Conservation (phyloP, 2,329 filamentous ascomycete species). For the Mollisia scopiformis region DNA sequence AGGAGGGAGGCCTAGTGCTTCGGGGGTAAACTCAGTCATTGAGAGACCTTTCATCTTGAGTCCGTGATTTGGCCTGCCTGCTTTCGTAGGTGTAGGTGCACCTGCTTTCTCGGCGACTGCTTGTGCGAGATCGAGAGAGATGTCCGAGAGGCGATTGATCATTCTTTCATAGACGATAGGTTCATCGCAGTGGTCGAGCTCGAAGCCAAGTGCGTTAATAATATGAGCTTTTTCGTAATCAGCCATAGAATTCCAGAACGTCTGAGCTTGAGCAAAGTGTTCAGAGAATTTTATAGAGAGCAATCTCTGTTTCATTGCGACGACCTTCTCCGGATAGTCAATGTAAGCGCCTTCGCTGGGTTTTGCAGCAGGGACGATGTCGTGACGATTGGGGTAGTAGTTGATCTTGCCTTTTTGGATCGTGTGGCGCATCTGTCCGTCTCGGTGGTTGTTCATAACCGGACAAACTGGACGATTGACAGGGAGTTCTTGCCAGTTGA, state of each 20-base stretch:
- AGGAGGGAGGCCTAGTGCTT: constrained; percentile 47
- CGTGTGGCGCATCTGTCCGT: constrained; percentile 72
- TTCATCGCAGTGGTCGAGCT: constrained; percentile 83
- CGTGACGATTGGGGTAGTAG: constrained; percentile 78
- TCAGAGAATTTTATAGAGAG: constrained; percentile 77
- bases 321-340: constrained; percentile 67
- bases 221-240: constrained; percentile 68
- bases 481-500: constrained; percentile 77
- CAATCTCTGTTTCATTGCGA: constrained; percentile 71
- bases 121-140: constrained; percentile 71
- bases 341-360: constrained; percentile 67
- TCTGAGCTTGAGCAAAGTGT: constrained; percentile 76
- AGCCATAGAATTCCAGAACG: constrained; percentile 81
- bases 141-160: constrained; percentile 68
- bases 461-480: constrained; percentile 78
- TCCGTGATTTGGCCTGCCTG: constrained; percentile 62
- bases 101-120: constrained; percentile 72
- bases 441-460: constrained; percentile 76
- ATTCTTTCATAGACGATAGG: constrained; percentile 74
- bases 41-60: constrained; percentile 69
- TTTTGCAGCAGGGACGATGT: constrained; percentile 63
- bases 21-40: constrained; percentile 68
- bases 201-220: constrained; percentile 64
- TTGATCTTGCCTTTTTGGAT: constrained; percentile 76
- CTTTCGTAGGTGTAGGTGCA: constrained; percentile 57